Base-by-base conservation (phyloP, 2,329 filamentous ascomycete genomes). In the Scedosporium boydii region DNA sequence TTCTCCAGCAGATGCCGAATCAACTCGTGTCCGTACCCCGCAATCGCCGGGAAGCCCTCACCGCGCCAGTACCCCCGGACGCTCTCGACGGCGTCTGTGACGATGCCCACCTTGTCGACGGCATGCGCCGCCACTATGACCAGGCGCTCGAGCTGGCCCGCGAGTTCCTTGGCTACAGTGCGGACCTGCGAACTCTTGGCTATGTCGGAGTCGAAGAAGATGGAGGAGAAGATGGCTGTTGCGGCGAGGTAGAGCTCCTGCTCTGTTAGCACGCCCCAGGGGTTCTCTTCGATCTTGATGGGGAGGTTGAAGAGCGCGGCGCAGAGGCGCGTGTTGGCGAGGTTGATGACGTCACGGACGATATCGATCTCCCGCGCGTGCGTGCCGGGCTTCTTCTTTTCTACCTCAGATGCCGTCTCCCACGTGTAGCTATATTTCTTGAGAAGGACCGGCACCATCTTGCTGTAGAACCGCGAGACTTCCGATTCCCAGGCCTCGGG, bases 161-260 rank as follows among this genome's bases (percentile, higher is more conserved):
- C 75, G 14, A 86, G 72, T 29, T 79, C 76, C 58, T 74, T 74
- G 16, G 77, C 80, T n/a, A 77, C 78, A 60, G 76, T 76, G 64
- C 76, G 80, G 63, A 86, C 74, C 55, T 79, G 79, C 72, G 82
- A 87, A 6, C 77, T 83, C 69, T 83, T 87, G 64, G 77, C 79
- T 26, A 80, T 74, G 69, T 88, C 82, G 16, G 80, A 70, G 68
- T 85, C 77, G 70, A 82, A 79, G 55, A 57, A 57, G 55, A 57
- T 57, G 55, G 23, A 29, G 6, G 55, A 29, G 55, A 57, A 57
- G 60, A 87, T 76, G 12, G 83, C 77, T 0, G 82, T 77, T 18
- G 87, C 76, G 7, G 84, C 76, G 70, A 77, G 78, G 70, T 82
- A 85, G 60, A 85, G 70, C 69, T 85, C 82, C 44, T 82, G 77